Evolutionary conservation across 129 eudicot genomes (phyloP), one percentile per base, ranked within the genome.

Genomic region (Chrysanthemum makinoi): DNA sequence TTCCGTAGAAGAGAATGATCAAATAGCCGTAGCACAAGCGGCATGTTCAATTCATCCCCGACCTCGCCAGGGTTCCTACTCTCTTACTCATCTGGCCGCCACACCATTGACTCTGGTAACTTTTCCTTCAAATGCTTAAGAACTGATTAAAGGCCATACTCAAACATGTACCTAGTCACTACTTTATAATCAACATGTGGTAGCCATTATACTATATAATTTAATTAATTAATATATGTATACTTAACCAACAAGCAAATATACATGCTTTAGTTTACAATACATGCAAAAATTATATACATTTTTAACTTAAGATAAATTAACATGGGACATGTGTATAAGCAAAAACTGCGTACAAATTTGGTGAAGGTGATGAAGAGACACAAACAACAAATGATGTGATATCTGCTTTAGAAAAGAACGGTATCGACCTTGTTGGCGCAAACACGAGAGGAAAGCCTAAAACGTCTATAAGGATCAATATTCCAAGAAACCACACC

Each of bases 401-500:
- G 6, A 84, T 88, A 66, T 90, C 93, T 2, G 87, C 96, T 22
- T 84, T 90, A 3, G 91, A 90, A 51, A 90, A 81, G 69, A 94
- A 94, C 73, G 99, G 99, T 6, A 56, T 90, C 61, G 86, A 83
- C 73, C 72, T 94, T 8, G 74, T 81, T 12, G 84, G 82, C 26
- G 82, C 96, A 5, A 92, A 87, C 33, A 78, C 90, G 4, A 57
- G 82, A 30, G 60, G 76, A 18, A 85, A 83, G 74, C 85, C 96
- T 3, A 90, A 87, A 75, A 80, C 75, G 79, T 76, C 89, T 2
- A 77, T 89, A 90, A 86, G 97, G 74, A 86, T 90, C 14, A 93
- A 94, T 33, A 90, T 90, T 75, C 96, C 97, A 2, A 26, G 91
- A 89, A 18, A 82, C 91, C 2, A 86, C 89, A 3, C 97, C 99